phyloP scores from a whole-genome alignment of 441 rosid genomes.

The Bruguiera hainesii region DNA sequence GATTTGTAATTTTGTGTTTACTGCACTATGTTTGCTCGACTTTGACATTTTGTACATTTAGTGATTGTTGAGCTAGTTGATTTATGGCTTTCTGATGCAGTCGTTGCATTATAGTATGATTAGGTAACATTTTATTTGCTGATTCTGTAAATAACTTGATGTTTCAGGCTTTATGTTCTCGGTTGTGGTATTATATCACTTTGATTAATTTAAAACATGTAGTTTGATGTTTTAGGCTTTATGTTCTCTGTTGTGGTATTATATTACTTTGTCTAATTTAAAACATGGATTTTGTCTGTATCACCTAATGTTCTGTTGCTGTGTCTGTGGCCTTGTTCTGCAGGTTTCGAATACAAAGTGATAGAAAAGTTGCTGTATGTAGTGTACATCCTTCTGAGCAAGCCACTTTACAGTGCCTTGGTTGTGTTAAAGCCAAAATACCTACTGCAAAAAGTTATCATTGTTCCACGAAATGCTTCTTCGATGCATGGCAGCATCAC shows the following conservation, averaged over 20 bases:
- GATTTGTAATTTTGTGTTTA: too few relatives aligned
- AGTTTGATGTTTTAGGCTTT: neutral
- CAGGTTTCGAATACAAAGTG: constrained; percentile 97
- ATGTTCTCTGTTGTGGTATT: constrained; percentile 6
- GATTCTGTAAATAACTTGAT: neutral
- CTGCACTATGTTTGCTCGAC: too few relatives aligned
- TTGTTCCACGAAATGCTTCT: constrained; percentile 90
- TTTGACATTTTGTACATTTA: too few relatives aligned
- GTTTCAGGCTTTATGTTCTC: neutral
- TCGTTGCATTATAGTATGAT: neutral
- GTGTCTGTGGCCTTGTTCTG: constrained; percentile 21
- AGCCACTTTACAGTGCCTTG: constrained; percentile 92
- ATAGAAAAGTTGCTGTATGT: constrained; percentile 84
- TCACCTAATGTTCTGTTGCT: neutral
- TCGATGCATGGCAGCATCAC: constrained; percentile 99
- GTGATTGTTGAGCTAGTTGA: neutral
- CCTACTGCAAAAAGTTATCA: constrained; percentile 92
- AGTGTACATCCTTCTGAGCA: constrained; percentile 94
- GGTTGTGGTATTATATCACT: neutral
- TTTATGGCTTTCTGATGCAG: neutral
- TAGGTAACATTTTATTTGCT: neutral
- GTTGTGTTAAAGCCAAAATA: constrained; percentile 84
- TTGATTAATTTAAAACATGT: neutral
- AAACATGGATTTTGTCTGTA: neutral
- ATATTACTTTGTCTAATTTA: neutral